These are phyloP conservation scores for Penicillium sumatraense DNA, from an alignment of 2,329 filamentous ascomycete genomes.

Conservation along the genomic window DNA sequence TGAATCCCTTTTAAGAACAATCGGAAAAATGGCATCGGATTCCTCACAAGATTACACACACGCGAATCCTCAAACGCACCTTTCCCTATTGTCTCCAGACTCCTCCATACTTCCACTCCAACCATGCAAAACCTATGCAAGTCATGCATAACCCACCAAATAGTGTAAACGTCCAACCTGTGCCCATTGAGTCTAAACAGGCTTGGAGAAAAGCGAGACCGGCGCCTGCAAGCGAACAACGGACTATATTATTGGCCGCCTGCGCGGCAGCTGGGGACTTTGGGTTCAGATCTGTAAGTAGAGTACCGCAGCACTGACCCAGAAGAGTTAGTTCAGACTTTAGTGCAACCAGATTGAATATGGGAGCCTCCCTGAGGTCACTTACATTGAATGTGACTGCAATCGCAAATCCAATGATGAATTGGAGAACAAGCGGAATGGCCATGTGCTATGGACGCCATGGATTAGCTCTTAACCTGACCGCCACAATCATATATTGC, in stretches of 20 bases:
- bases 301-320: slow-evolving; percentile 1
- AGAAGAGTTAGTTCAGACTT: background rate
- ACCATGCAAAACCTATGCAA: background rate
- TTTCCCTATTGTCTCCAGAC: no score
- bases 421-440: no score
- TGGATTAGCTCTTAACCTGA: no score
- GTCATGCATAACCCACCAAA: background rate
- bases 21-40: no score
- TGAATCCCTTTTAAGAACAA: no score
- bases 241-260: slow-evolving; percentile 5
- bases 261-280: slow-evolving; percentile 2
- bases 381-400: slow-evolving; percentile 3
- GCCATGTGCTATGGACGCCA: no score
- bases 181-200: background rate
- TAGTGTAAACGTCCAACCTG: background rate
- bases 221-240: slow-evolving; percentile 3
- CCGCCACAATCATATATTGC: no score
- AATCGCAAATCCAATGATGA: background rate
- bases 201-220: slow-evolving; percentile 1
- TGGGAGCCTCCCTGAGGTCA: no score
- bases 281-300: slow-evolving; percentile 1
- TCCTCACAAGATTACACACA: no score
- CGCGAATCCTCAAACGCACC: no score
- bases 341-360: background rate
- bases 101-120: background rate